Evolutionary conservation across 768 basidiomycete genomes (phyloP).

Genomic region (Tubosaeta brunneosetosa): DNA sequence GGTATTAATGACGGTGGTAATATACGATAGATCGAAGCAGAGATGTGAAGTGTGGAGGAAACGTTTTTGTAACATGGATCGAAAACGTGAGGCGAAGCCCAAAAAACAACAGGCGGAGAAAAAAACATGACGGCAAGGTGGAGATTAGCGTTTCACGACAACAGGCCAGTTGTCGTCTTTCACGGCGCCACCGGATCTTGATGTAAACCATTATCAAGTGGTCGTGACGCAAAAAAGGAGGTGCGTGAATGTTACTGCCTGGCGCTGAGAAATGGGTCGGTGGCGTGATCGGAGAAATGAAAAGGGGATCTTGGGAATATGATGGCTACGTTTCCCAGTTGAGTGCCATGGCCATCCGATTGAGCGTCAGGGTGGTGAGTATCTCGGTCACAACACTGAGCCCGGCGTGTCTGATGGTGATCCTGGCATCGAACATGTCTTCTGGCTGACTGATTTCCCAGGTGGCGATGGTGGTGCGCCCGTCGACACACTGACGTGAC

Average conservation of each 20-base stretch:
- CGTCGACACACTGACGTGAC: slow-evolving; percentile 54
- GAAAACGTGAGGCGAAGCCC: slow-evolving; percentile 8
- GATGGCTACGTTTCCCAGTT: slow-evolving; percentile 40
- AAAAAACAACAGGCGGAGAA: neutral
- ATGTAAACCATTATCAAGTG: neutral
- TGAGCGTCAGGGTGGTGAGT: slow-evolving; percentile 67
- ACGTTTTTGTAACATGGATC: neutral
- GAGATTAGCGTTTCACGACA: slow-evolving; percentile 16
- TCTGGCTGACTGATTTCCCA: slow-evolving; percentile 63
- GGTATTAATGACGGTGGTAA: slow-evolving; percentile 16
- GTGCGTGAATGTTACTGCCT: slow-evolving; percentile 1
- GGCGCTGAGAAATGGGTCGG: slow-evolving; percentile 2
- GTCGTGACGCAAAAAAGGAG: neutral
- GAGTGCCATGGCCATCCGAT: slow-evolving; percentile 61
- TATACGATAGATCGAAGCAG: slow-evolving; percentile 5
- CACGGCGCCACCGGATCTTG: slow-evolving; percentile 3
- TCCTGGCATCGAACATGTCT: slow-evolving; percentile 53
- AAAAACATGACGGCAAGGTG: slow-evolving; percentile 1
- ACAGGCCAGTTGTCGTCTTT: slow-evolving; percentile 2
- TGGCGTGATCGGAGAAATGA: slow-evolving; percentile 5
- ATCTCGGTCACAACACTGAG: slow-evolving; percentile 71
- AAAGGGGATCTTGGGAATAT: neutral
- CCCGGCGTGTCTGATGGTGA: slow-evolving; percentile 55
- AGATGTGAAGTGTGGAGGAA: neutral
- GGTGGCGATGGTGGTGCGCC: slow-evolving; percentile 53